Percentiles rank a stretch among this genome's conserved stretches.
Evolutionary conservation across 345 rosid genomes (phyloP).

Genomic region (Euclidium syriacum): DNA sequence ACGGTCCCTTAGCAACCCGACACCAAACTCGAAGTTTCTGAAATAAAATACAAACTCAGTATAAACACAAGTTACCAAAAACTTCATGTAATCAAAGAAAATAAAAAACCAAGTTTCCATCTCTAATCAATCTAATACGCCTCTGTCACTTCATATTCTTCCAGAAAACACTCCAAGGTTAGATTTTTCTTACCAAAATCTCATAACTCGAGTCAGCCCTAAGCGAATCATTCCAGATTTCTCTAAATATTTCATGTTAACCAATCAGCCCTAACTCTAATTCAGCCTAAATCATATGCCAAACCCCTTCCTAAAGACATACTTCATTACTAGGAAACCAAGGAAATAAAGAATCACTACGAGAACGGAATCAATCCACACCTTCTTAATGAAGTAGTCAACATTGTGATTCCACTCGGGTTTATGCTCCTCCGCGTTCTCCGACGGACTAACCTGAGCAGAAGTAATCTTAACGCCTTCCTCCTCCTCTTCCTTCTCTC

Average conservation of each 20-base stretch:
- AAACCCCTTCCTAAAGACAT: too few species aligned
- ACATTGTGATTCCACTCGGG: constrained; percentile 65
- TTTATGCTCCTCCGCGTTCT: constrained; percentile 20
- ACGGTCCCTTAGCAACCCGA: constrained; percentile 46
- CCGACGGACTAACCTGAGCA: constrained; percentile 7
- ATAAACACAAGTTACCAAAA: background rate
- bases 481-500: constrained; percentile 17
- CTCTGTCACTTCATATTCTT: background rate
- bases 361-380: constrained; percentile 34
- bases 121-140: background rate
- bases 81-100: background rate
- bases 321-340: background rate
- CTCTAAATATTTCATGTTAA: background rate
- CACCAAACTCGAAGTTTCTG: constrained; percentile 94
- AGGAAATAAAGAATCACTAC: background rate
- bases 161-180: background rate
- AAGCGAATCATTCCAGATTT: background rate
- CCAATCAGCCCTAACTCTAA: background rate
- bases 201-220: background rate
- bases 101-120: background rate
- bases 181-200: background rate
- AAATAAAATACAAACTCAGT: constrained; percentile 17
- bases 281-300: too few species aligned
- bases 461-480: constrained; percentile 30
- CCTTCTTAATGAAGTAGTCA: constrained; percentile 83